phyloP scores from a whole-genome alignment of 768 basidiomycete genomes.

The Leccinum subtestaceum region DNA sequence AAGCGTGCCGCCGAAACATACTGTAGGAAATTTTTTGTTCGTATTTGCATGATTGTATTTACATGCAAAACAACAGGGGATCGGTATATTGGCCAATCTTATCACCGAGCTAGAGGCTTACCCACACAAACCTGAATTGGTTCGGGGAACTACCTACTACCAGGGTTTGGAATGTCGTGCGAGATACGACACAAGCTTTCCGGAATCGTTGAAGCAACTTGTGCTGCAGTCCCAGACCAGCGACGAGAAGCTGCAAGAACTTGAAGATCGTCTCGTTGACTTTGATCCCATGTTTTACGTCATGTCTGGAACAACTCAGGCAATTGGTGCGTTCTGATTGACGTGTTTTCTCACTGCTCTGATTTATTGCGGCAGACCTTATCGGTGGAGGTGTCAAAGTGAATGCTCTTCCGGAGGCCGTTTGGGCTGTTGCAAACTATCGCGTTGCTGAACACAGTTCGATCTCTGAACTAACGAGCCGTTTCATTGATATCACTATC shows the following conservation, averaged over 20 bases:
- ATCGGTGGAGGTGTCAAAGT: slow-evolving; percentile 42
- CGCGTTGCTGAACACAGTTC: slow-evolving; percentile 35
- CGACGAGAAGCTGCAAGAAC: slow-evolving; percentile 19
- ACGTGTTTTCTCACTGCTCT: slow-evolving; percentile 14
- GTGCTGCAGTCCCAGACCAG: slow-evolving; percentile 21
- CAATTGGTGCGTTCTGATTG: slow-evolving; percentile 20
- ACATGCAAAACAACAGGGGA: slow-evolving; percentile 26
- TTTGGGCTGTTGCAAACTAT: slow-evolving; percentile 35
- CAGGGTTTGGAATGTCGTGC: slow-evolving; percentile 41
- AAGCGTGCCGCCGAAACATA: slow-evolving; percentile 50
- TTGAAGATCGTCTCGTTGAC: slow-evolving; percentile 15
- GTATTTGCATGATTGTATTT: not conserved
- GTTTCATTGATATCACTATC: slow-evolving; percentile 7
- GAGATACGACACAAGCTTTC: slow-evolving; percentile 38
- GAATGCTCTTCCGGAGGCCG: slow-evolving; percentile 46
- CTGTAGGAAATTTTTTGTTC: slow-evolving; percentile 30
- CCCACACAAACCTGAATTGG: slow-evolving; percentile 36
- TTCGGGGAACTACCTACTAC: slow-evolving; percentile 27
- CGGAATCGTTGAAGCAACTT: slow-evolving; percentile 19
- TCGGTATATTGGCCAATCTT: slow-evolving; percentile 51
- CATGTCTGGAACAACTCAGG: slow-evolving; percentile 27
- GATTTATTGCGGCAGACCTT: slow-evolving; percentile 36
- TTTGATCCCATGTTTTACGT: slow-evolving; percentile 22
- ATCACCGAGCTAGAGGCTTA: slow-evolving; percentile 46
- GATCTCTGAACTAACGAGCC: slow-evolving; percentile 7